Conservation (phyloP, 1,284 basidiomycete species). For the Ustilago vetiveriae region DNA sequence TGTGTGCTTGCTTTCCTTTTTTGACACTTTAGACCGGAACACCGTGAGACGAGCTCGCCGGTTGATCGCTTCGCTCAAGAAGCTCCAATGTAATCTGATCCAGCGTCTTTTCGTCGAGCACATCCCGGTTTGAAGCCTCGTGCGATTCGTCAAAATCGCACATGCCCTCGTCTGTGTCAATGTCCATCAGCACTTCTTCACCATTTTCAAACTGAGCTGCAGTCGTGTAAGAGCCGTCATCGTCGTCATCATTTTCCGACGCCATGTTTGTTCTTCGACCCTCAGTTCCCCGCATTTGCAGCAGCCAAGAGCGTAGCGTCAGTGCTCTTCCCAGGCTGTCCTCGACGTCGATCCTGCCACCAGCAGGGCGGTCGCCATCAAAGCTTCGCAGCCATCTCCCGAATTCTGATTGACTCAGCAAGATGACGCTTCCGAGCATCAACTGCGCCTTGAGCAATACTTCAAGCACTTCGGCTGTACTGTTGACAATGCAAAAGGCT, state of each 20-base stretch:
- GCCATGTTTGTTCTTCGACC: background rate
- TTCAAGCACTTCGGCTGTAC: conserved; percentile 2
- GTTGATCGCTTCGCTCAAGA: background rate
- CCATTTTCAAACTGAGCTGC: too few relatives aligned
- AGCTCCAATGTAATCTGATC: background rate
- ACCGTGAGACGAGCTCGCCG: conserved; percentile 2
- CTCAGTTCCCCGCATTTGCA: background rate
- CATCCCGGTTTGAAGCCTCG: background rate
- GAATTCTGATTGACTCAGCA: background rate
- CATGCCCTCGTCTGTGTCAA: background rate
- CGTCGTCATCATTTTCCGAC: background rate
- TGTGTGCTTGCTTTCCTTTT: background rate
- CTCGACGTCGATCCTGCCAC: background rate
- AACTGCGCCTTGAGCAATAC: conserved; percentile 9
- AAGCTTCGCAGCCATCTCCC: background rate
- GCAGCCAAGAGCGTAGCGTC: background rate
- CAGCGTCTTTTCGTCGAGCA: background rate
- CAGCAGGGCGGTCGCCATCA: too few relatives aligned
- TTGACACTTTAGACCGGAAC: background rate
- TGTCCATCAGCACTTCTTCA: too few relatives aligned
- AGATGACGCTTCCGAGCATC: background rate
- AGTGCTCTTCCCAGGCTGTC: background rate
- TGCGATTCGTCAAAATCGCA: too few relatives aligned
- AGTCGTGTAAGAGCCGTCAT: background rate
- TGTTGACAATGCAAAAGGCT: conserved; percentile 1